Evolutionary conservation across 768 basidiomycete species (phyloP).

Genomic region (Gymnopilus dilepis): DNA sequence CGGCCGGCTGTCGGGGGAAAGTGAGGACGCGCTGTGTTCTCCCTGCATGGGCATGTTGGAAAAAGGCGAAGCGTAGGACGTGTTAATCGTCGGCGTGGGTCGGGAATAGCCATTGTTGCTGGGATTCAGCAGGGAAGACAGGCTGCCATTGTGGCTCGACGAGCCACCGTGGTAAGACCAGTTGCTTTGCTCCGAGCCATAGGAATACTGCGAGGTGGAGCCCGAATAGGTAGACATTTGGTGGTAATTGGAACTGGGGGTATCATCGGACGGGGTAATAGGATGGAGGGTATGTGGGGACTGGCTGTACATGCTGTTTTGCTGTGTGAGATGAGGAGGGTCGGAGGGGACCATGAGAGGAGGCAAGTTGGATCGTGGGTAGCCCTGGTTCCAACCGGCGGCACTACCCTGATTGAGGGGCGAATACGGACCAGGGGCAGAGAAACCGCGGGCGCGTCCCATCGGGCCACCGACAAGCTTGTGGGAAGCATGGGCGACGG

Average conservation of each 20-base stretch:
- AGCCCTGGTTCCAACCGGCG: constrained; percentile 63
- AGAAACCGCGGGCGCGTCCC: constrained; percentile 78
- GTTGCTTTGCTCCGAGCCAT: constrained; percentile 57
- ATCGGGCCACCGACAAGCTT: constrained; percentile 42
- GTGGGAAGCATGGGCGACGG: constrained; percentile 43
- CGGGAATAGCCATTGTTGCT: constrained; percentile 60
- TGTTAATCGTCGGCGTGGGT: constrained; percentile 73
- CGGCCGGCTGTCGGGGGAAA: constrained; percentile 86
- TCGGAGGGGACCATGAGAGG: constrained; percentile 86
- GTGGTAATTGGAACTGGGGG: constrained; percentile 55
- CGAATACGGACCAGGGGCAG: constrained; percentile 81
- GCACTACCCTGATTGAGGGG: constrained; percentile 66
- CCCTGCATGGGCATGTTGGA: constrained; percentile 71
- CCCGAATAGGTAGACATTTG: constrained; percentile 49
- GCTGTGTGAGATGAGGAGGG: constrained; percentile 61
- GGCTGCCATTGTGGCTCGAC: constrained; percentile 71
- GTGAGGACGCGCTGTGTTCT: constrained; percentile 71
- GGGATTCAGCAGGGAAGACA: constrained; percentile 82
- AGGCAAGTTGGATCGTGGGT: constrained; percentile 70
- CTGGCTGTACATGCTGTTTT: constrained; percentile 60
- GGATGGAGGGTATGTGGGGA: constrained; percentile 68
- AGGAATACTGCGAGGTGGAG: constrained; percentile 61
- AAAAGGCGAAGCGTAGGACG: constrained; percentile 74
- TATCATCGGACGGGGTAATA: constrained; percentile 73
- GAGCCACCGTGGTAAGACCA: constrained; percentile 59